These are phyloP conservation scores for Bolboschoenoplectus hybrid DNA, from an alignment of 202 grass and related monocot species.

Conservation along the genomic window DNA sequence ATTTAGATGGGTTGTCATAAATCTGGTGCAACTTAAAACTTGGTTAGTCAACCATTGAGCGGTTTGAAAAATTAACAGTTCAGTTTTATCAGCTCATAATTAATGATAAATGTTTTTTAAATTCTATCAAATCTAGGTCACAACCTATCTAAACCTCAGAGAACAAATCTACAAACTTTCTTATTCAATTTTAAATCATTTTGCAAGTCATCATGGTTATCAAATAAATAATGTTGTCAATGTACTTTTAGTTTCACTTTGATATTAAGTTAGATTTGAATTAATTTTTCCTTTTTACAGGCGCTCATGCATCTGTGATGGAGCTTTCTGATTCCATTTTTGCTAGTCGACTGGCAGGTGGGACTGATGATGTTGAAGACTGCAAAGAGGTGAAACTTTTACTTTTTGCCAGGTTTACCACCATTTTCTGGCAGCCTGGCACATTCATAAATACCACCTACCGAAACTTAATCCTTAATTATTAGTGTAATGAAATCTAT, in stretches of 20 bases:
- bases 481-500: neutral
- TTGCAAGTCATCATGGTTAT: neutral
- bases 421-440: neutral
- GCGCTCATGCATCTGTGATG: conserved; percentile 50
- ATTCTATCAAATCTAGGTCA: neutral
- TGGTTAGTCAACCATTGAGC: neutral
- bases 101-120: neutral
- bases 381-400: conserved; percentile 1
- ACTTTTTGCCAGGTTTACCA: neutral
- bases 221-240: neutral
- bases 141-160: neutral
- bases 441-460: neutral
- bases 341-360: conserved; percentile 54
- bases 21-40: no score
- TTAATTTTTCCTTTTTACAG: conserved; percentile 55
- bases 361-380: conserved; percentile 44
- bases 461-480: neutral
- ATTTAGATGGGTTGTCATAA: no score
- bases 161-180: neutral
- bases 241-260: neutral
- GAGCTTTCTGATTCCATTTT: conserved; percentile 76
- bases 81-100: neutral
- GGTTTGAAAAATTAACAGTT: neutral
- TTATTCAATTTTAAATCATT: neutral
- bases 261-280: neutral